Base-by-base conservation (phyloP, 805 yeast genomes). In the Candida sanyiensis region DNA sequence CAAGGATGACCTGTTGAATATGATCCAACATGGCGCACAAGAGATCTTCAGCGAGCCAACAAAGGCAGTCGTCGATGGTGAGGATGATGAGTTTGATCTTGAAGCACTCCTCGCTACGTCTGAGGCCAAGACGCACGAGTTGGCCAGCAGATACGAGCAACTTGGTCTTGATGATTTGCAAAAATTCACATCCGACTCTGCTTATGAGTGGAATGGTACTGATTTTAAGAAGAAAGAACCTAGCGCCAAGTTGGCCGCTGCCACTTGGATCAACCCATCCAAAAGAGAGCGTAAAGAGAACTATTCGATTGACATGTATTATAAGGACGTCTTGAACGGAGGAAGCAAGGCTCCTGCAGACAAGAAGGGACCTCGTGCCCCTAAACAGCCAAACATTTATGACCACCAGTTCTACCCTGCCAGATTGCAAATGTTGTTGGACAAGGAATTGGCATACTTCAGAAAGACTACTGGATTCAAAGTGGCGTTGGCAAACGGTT, bases 341-440 rank as follows among this genome's bases (percentile, higher is more conserved):
- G 87, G 90, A 6, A 78, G 83, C 33, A 69, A 83, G 51, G 57
- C 79, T 0, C 35, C 61, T 0, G 50, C 57, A 7, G 56, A 66
- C 38, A 64, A 66, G 37, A 67, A 73, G 8, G 83, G 81, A 2
- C 93, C 95, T 13, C 75, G 73, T 45, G 85, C 94, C 31, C 97
- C 97, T 26, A 86, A 82, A 54, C 93, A 86, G 51, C 66, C 84
- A 44, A 79, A 77, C 42, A 68, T 86, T 28, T 85, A 83, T 56
- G 96, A 93, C 55, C 96, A 89, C 61, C 98, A 93, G 61, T 86
- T 93, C 52, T 85, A 73, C 58, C 87, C 95, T 1, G 71, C 80
- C n/a, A 73, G 83, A 54, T 64, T 93, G 33, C 69, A 74, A 47
- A 87, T 83, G 39, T 58, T 93, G 28, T 78, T 83, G 54, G 95